A percentile compares a stretch with the other conserved stretches of the same genome.
Conservation (phyloP, 2,329 filamentous ascomycete species). For the Sporothrix euskadiensis region DNA sequence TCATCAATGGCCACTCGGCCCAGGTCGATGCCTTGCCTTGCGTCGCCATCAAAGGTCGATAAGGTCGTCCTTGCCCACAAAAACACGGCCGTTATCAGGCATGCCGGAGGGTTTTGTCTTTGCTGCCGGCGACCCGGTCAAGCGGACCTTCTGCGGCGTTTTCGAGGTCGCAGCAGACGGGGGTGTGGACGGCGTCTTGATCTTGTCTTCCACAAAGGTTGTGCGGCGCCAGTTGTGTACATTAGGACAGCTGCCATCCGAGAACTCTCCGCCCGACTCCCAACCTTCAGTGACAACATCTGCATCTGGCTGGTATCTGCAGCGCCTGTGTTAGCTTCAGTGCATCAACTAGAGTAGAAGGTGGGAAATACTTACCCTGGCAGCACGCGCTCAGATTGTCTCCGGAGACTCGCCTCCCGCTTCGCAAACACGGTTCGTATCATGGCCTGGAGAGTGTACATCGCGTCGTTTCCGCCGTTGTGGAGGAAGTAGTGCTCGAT, state of each 20-base stretch:
- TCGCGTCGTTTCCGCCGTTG: constrained; percentile 85
- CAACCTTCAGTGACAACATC: constrained; percentile 35
- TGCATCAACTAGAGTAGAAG: not conserved
- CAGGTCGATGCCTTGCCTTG: no score
- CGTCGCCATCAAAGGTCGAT: constrained; percentile 7
- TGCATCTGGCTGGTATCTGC: constrained; percentile 18
- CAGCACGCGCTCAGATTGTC: constrained; percentile 23
- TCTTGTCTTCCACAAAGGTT: not conserved
- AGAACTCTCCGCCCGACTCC: constrained; percentile 39
- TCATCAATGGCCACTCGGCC: not conserved
- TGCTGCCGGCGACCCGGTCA: not conserved
- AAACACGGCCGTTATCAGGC: not conserved
- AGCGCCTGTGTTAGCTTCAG: not conserved
- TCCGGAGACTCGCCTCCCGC: constrained; percentile 36
- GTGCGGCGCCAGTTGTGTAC: not conserved
- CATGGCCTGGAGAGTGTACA: constrained; percentile 74
- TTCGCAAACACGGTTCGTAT: constrained; percentile 57
- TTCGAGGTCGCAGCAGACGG: not conserved
- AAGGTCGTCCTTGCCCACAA: constrained; percentile 12
- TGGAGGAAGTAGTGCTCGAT: constrained; percentile 69
- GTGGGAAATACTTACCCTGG: not conserved
- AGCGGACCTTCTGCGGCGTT: not conserved
- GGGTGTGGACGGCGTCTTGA: not conserved
- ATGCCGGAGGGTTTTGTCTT: not conserved
- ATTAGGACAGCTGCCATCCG: constrained; percentile 37